Conservation (phyloP, 257 asterid genomes). For the Solanum stenotomum region DNA sequence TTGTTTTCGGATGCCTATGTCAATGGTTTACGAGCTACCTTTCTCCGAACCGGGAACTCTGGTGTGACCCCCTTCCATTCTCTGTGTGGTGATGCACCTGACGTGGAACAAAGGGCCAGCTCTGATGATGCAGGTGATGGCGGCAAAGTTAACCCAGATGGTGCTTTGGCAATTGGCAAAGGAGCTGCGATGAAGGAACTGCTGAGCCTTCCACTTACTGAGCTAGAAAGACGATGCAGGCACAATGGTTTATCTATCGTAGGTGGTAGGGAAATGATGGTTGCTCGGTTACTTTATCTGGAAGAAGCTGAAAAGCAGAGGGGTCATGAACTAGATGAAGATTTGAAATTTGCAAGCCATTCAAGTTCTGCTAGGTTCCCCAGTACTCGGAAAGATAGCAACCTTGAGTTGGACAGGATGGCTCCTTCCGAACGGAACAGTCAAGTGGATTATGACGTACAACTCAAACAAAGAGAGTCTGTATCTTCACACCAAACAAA, state of each 20-base stretch:
- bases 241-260: slow-evolving; percentile 82
- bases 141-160: slow-evolving; percentile 55
- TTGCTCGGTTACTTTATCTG: slow-evolving; percentile 77
- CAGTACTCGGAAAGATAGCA: slow-evolving; percentile 37
- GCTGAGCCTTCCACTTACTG: slow-evolving; percentile 56
- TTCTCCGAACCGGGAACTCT: slow-evolving; percentile 74
- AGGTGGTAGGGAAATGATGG: slow-evolving; percentile 95
- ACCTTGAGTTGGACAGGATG: slow-evolving; percentile 34
- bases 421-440: slow-evolving; percentile 34
- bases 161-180: slow-evolving; percentile 88
- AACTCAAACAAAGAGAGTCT: slow-evolving; percentile 35
- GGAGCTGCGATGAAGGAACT: slow-evolving; percentile 91
- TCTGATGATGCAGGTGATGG: slow-evolving; percentile 37
- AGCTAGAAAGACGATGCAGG: slow-evolving; percentile 86
- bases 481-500: slow-evolving; percentile 19
- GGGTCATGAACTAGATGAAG: slow-evolving; percentile 65
- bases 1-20: slow-evolving; percentile 87
- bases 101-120: slow-evolving; percentile 50
- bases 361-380: slow-evolving; percentile 47
- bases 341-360: slow-evolving; percentile 49
- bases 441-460: slow-evolving; percentile 34
- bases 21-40: slow-evolving; percentile 88
- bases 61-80: slow-evolving; percentile 81
- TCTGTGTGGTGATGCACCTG: slow-evolving; percentile 87
- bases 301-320: slow-evolving; percentile 91